Conservation (phyloP, 768 basidiomycete genomes). For the Clitopilus hobsonii region DNA sequence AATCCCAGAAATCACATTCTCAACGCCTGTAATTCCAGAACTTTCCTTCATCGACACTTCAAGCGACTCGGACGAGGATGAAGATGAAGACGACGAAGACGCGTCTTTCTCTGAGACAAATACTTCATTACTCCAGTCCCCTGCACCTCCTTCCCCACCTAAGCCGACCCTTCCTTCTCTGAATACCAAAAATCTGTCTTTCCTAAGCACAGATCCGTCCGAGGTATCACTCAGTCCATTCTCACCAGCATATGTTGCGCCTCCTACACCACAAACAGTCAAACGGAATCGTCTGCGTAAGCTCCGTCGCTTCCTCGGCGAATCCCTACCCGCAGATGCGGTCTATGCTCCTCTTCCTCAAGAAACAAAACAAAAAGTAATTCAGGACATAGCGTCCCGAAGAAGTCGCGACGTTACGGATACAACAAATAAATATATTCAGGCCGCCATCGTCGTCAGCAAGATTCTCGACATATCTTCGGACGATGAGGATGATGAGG, state of each 20-base stretch:
- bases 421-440: slow-evolving; percentile 2
- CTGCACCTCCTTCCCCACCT: background rate
- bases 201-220: background rate
- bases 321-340: slow-evolving; percentile 16
- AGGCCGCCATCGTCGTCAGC: slow-evolving; percentile 7
- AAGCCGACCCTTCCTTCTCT: background rate
- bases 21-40: background rate
- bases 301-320: slow-evolving; percentile 28
- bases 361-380: background rate
- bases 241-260: slow-evolving; percentile 10
- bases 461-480: slow-evolving; percentile 9
- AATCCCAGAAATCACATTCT: background rate
- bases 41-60: too few relatives aligned
- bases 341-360: slow-evolving; percentile 2
- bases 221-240: slow-evolving; percentile 4
- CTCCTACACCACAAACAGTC: slow-evolving; percentile 23
- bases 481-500: slow-evolving; percentile 9
- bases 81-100: too few relatives aligned
- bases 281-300: slow-evolving; percentile 23
- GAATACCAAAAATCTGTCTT: background rate
- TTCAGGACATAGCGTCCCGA: background rate
- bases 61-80: too few relatives aligned
- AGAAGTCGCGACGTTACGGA: background rate
- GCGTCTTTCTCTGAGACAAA: too few relatives aligned
- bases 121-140: background rate